phyloP scores from a whole-genome alignment of 2,329 filamentous ascomycete species.

The Emericellopsis atlantica region DNA sequence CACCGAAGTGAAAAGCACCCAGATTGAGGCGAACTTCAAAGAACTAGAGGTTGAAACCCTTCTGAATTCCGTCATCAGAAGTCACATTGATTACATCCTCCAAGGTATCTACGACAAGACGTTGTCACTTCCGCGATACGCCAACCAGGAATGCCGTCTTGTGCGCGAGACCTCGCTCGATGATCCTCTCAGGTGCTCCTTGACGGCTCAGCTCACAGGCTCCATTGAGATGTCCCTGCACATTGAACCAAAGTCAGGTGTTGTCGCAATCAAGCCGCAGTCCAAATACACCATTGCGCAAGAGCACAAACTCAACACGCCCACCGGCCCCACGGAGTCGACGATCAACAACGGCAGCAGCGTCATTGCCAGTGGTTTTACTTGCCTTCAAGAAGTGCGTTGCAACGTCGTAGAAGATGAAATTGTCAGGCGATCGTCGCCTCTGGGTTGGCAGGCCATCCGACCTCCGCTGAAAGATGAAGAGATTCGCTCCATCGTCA shows the following conservation, averaged over 20 bases:
- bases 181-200: slow-evolving; percentile 53
- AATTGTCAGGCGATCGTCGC: slow-evolving; percentile 45
- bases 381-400: slow-evolving; percentile 47
- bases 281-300: slow-evolving; percentile 40
- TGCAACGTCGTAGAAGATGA: slow-evolving; percentile 49
- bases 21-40: slow-evolving; percentile 54
- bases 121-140: slow-evolving; percentile 45
- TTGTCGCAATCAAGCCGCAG: slow-evolving; percentile 56
- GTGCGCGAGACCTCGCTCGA: slow-evolving; percentile 41
- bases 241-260: slow-evolving; percentile 70
- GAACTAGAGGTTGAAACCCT: slow-evolving; percentile 63
- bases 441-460: slow-evolving; percentile 49
- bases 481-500: slow-evolving; percentile 46
- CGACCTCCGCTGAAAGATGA: slow-evolving; percentile 36
- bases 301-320: slow-evolving; percentile 52
- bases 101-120: slow-evolving; percentile 52
- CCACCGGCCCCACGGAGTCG: background rate
- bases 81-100: slow-evolving; percentile 62
- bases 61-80: slow-evolving; percentile 60
- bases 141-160: slow-evolving; percentile 44
- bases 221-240: slow-evolving; percentile 44
- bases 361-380: slow-evolving; percentile 42
- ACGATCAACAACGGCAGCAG: slow-evolving; percentile 26
- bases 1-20: slow-evolving; percentile 56
- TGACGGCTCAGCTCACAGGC: slow-evolving; percentile 60